These are phyloP conservation scores for Alternaria sp. DNA, from an alignment of 2,329 filamentous ascomycete species.

Conservation along the genomic window DNA sequence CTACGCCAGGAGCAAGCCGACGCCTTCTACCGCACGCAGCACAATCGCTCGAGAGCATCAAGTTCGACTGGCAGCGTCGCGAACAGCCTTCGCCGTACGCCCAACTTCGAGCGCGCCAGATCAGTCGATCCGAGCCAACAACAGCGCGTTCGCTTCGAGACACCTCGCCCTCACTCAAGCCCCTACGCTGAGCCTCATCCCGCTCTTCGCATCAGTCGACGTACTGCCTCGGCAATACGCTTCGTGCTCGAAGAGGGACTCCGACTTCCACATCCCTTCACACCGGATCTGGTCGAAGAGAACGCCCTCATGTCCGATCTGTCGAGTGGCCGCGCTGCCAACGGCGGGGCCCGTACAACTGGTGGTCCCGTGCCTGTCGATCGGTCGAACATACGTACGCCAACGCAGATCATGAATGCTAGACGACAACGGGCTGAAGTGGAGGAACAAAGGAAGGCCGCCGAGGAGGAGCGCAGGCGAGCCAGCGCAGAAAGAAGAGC, in stretches of 20 bases:
- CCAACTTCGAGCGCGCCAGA: slow-evolving; percentile 56
- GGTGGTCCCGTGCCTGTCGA: slow-evolving; percentile 63
- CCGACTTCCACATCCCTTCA: slow-evolving; percentile 82
- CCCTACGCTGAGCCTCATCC: slow-evolving; percentile 56
- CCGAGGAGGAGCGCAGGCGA: slow-evolving; percentile 58
- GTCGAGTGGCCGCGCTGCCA: slow-evolving; percentile 65
- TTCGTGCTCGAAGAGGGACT: slow-evolving; percentile 92
- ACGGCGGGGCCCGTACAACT: slow-evolving; percentile 65
- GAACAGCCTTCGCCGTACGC: slow-evolving; percentile 63
- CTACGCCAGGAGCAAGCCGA: slow-evolving; percentile 54
- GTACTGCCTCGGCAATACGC: slow-evolving; percentile 88
- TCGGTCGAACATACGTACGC: slow-evolving; percentile 75
- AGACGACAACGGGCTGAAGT: slow-evolving; percentile 73
- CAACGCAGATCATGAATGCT: slow-evolving; percentile 90
- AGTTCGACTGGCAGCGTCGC: slow-evolving; percentile 61
- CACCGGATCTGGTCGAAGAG: slow-evolving; percentile 84
- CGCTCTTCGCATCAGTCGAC: slow-evolving; percentile 76
- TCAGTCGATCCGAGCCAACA: slow-evolving; percentile 55
- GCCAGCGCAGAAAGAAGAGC: slow-evolving; percentile 68
- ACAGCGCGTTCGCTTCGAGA: slow-evolving; percentile 46
- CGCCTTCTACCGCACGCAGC: slow-evolving; percentile 44
- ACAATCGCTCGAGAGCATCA: slow-evolving; percentile 57
- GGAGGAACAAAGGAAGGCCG: slow-evolving; percentile 63
- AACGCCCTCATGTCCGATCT: slow-evolving; percentile 93
- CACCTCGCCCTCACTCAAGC: slow-evolving; percentile 43